Evolutionary conservation across 1,284 basidiomycete genomes (phyloP).

Genomic region (Trichosporon asahii): DNA sequence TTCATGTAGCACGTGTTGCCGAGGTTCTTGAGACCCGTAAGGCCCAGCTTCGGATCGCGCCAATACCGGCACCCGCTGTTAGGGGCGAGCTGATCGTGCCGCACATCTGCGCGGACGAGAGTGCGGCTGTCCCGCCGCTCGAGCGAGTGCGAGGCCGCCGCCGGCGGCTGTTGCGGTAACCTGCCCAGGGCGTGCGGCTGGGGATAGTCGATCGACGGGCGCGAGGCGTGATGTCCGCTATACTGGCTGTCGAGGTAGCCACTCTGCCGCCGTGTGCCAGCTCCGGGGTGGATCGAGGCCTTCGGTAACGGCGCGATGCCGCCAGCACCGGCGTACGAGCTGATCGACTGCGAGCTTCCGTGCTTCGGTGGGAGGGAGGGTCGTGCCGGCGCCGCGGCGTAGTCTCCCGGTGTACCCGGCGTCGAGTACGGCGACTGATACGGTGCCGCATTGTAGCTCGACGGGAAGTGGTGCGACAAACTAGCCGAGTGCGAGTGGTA

Average conservation of each 20-base stretch:
- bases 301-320: slow-evolving; percentile 64
- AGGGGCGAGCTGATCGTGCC: slow-evolving; percentile 14
- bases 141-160: slow-evolving; percentile 62
- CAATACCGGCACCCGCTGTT: slow-evolving; percentile 58
- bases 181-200: slow-evolving; percentile 59
- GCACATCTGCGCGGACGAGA: slow-evolving; percentile 29
- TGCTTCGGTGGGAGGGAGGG: slow-evolving; percentile 18
- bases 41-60: slow-evolving; percentile 71
- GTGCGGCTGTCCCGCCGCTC: slow-evolving; percentile 69
- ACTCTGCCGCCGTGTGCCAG: slow-evolving; percentile 66
- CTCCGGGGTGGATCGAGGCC: slow-evolving; percentile 63
- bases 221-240: slow-evolving; percentile 51
- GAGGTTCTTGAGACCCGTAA: slow-evolving; percentile 87
- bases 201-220: slow-evolving; percentile 69
- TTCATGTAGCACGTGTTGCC: slow-evolving; percentile 99
- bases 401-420: background rate
- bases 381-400: background rate
- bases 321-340: slow-evolving; percentile 28
- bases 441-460: background rate
- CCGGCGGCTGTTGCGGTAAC: slow-evolving; percentile 70
- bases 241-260: slow-evolving; percentile 63
- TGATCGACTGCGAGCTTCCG: slow-evolving; percentile 24
- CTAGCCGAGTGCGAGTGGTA: slow-evolving; percentile 23
- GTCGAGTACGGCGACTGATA: background rate
- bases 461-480: slow-evolving; percentile 20